A percentile compares a stretch with the other conserved stretches of the same genome.
phyloP scores from a whole-genome alignment of 148 eudicot genomes.

The Vaccinium corymbosum region DNA sequence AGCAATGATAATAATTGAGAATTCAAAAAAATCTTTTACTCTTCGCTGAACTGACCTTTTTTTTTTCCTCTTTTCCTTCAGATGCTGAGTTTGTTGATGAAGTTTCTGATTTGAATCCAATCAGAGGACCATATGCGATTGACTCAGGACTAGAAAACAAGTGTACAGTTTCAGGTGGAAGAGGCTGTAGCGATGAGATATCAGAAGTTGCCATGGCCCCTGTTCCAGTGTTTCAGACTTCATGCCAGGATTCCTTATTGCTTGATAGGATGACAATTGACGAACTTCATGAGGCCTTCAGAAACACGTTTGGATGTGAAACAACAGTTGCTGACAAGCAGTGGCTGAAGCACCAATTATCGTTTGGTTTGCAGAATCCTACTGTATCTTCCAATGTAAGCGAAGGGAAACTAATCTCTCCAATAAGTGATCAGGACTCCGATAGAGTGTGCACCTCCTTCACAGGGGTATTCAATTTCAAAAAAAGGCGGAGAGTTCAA shows the following conservation, averaged over 20 bases:
- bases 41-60: neutral
- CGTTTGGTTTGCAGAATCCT: conserved; percentile 18
- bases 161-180: conserved; percentile 3
- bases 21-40: neutral
- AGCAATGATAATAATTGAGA: neutral
- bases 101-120: conserved; percentile 15
- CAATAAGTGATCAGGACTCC: conserved; percentile 15
- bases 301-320: conserved; percentile 21
- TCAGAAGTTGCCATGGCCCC: conserved; percentile 1
- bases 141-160: conserved; percentile 7
- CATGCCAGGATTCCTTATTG: conserved; percentile 1
- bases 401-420: conserved; percentile 10
- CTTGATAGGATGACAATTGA: conserved; percentile 20
- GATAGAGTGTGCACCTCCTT: neutral
- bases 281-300: conserved; percentile 15
- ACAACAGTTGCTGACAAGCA: conserved; percentile 17
- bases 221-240: conserved; percentile 8
- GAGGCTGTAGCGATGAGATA: neutral
- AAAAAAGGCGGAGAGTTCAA: conserved; percentile 24
- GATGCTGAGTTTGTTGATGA: conserved; percentile 20
- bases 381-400: conserved; percentile 6
- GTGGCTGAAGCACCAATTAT: conserved; percentile 19
- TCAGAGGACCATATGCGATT: neutral
- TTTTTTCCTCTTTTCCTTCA: conserved; percentile 10
- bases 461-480: conserved; percentile 13